phyloP scores from a whole-genome alignment of 2,329 filamentous ascomycete species.

The Colletotrichum sublineola region DNA sequence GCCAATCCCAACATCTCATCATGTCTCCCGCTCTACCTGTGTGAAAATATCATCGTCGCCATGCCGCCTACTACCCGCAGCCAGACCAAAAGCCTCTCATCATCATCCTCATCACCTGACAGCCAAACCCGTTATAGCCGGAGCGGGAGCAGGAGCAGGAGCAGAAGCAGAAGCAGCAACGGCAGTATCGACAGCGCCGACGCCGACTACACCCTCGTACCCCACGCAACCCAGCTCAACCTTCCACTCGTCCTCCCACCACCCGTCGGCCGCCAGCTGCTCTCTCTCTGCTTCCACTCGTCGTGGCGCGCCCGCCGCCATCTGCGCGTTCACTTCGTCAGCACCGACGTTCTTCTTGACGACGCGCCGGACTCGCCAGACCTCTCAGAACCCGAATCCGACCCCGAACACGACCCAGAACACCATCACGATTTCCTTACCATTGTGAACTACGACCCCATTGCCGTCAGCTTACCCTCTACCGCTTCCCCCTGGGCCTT shows the following conservation, averaged over 20 bases:
- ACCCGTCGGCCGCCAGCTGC: constrained; percentile 3
- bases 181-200: too few species aligned
- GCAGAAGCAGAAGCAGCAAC: too few species aligned
- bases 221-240: constrained; percentile 13
- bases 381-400: background rate
- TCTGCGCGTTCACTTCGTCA: background rate
- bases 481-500: too few species aligned
- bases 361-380: background rate
- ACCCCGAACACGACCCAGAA: background rate
- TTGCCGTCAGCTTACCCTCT: background rate
- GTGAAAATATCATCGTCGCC: background rate
- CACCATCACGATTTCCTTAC: background rate
- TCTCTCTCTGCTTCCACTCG: constrained; percentile 14
- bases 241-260: background rate
- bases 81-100: background rate
- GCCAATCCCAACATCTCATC: background rate
- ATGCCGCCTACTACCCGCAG: background rate
- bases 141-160: too few species aligned
- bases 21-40: background rate
- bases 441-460: background rate
- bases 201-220: too few species aligned
- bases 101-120: too few species aligned
- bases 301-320: constrained; percentile 2
- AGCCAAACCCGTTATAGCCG: too few species aligned
- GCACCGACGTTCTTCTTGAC: background rate